Evolutionary conservation across 106 monocot genomes (phyloP).

Genomic region (Acorus calamus): DNA sequence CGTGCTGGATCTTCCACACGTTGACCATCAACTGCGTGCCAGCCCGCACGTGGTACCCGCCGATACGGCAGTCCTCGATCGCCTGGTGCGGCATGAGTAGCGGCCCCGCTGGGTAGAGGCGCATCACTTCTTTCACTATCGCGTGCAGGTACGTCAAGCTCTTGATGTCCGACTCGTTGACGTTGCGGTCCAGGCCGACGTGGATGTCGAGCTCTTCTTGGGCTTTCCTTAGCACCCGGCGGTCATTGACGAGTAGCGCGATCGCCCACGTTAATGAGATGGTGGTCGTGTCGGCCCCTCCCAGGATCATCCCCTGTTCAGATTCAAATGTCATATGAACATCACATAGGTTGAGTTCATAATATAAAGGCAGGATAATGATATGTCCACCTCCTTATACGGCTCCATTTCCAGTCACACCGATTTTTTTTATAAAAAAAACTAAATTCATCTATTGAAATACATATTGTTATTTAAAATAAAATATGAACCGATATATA

Average conservation of each 20-base stretch:
- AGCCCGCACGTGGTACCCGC: constrained; percentile 15
- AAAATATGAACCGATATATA: no score
- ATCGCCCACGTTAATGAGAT: constrained; percentile 15
- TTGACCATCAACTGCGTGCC: constrained; percentile 25
- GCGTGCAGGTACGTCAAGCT: constrained; percentile 26
- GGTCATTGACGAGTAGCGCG: constrained; percentile 10
- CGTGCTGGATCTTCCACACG: constrained; percentile 25
- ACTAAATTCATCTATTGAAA: no score
- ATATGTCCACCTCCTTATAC: no score
- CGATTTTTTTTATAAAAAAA: no score
- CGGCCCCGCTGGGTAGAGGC: constrained; percentile 15
- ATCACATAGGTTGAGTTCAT: no score
- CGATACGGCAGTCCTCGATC: constrained; percentile 15
- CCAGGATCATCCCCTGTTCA: constrained; percentile 11
- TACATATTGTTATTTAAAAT: no score
- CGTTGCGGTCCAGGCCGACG: constrained; percentile 16
- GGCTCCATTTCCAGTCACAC: no score
- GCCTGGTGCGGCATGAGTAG: constrained; percentile 20
- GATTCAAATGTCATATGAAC: no score
- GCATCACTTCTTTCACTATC: constrained; percentile 22
- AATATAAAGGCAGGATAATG: no score
- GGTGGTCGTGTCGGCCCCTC: constrained; percentile 19
- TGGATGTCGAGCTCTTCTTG: constrained; percentile 20
- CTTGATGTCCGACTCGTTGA: constrained; percentile 27
- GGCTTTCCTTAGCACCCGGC: constrained; percentile 10